phyloP scores from a whole-genome alignment of 1,284 basidiomycete genomes.

The Lignosus rhinocerotis region DNA sequence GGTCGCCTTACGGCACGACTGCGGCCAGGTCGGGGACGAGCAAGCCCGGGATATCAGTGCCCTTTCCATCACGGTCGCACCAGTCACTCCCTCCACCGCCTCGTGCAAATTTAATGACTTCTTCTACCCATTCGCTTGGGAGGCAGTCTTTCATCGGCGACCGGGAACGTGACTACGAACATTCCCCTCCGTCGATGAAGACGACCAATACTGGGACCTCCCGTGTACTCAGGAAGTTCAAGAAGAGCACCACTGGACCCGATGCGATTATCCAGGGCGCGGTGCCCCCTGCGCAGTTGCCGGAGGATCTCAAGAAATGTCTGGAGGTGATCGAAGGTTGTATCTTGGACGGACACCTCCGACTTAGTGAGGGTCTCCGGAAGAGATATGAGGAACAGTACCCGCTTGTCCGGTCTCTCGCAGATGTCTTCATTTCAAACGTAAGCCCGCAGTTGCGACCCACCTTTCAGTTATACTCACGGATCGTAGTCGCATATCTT shows the following conservation, averaged over 20 bases:
- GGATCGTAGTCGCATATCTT: slow-evolving; percentile 81
- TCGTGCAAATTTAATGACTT: slow-evolving; percentile 49
- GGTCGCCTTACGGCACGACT: slow-evolving; percentile 71
- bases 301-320: slow-evolving; percentile 83
- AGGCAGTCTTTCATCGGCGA: slow-evolving; percentile 55
- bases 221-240: slow-evolving; percentile 65
- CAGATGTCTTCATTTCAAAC: slow-evolving; percentile 91
- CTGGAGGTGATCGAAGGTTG: slow-evolving; percentile 83
- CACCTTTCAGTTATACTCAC: too few relatives aligned
- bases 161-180: slow-evolving; percentile 45
- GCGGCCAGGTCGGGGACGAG: slow-evolving; percentile 42
- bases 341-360: slow-evolving; percentile 85
- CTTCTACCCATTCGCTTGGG: slow-evolving; percentile 69
- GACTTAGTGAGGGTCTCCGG: slow-evolving; percentile 77
- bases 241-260: slow-evolving; percentile 55
- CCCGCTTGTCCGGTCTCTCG: slow-evolving; percentile 86
- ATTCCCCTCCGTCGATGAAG: slow-evolving; percentile 29
- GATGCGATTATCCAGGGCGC: slow-evolving; percentile 51
- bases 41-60: slow-evolving; percentile 47
- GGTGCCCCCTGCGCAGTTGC: slow-evolving; percentile 73
- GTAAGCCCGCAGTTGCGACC: slow-evolving; percentile 49
- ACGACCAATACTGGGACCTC: slow-evolving; percentile 40
- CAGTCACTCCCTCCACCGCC: slow-evolving; percentile 76
- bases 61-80: slow-evolving; percentile 79
- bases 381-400: slow-evolving; percentile 93